These are phyloP conservation scores for Physaria fendleri DNA, from an alignment of 345 rosid genomes.

Conservation along the genomic window DNA sequence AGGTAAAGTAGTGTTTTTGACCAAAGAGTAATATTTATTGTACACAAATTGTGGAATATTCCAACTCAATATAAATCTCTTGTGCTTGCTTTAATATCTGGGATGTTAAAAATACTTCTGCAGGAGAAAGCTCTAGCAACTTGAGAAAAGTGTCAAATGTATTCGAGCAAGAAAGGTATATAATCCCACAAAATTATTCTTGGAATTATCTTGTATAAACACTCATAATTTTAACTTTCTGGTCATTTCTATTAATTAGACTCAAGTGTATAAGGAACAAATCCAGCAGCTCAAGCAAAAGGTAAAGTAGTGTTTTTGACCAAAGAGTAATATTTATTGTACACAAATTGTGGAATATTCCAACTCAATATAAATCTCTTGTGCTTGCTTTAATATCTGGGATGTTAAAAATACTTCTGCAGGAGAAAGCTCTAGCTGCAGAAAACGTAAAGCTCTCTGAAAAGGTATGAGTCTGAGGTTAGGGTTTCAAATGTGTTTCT, in stretches of 20 bases:
- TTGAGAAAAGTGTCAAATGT: conserved; percentile 48
- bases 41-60: conserved; percentile 2
- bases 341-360: conserved; percentile 9
- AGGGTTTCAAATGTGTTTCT: conserved; percentile 13
- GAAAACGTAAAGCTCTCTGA: conserved; percentile 52
- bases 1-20: conserved; percentile 37
- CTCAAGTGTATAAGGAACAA: conserved; percentile 63
- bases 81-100: conserved; percentile 11
- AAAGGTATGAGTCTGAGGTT: conserved; percentile 39
- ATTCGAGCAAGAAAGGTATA: conserved; percentile 56
- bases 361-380: neutral
- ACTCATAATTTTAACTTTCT: neutral
- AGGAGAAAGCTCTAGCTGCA: conserved; percentile 53
- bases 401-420: conserved; percentile 12
- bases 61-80: neutral
- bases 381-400: conserved; percentile 11
- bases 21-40: neutral
- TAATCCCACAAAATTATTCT: neutral
- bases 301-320: conserved; percentile 34
- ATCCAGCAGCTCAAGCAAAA: conserved; percentile 57
- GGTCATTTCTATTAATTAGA: conserved; percentile 35
- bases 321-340: neutral
- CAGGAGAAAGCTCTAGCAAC: conserved; percentile 71
- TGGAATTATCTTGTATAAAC: neutral
- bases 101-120: conserved; percentile 4